phyloP scores from a whole-genome alignment of 257 asterid species.

The Solanum lycopersicoides region DNA sequence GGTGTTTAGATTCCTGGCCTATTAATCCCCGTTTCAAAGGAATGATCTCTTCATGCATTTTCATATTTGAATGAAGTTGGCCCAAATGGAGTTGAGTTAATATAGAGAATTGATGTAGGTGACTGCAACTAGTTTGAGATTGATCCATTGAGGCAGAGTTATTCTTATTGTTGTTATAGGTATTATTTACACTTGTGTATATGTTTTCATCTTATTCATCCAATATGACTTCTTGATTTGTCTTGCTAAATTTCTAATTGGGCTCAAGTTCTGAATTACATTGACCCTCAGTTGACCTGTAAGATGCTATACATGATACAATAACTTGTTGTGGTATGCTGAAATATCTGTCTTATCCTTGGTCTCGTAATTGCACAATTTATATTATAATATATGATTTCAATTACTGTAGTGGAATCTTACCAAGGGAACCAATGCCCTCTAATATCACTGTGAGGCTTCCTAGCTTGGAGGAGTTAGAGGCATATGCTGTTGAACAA shows the following conservation, averaged over 20 bases:
- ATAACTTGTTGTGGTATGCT: not conserved
- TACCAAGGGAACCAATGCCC: constrained; percentile 96
- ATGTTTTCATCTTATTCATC: not conserved
- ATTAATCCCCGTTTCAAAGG: not conserved
- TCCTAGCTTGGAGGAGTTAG: constrained; percentile 81
- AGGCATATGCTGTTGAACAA: constrained; percentile 74
- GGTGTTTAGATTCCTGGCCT: not conserved
- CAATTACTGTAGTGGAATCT: constrained; percentile 56
- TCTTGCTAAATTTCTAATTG: not conserved
- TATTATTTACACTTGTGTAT: not conserved
- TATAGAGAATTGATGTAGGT: not conserved
- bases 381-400: constrained; percentile 13
- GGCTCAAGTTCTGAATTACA: not conserved
- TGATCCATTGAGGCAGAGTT: not conserved
- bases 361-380: not conserved
- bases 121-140: not conserved
- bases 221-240: not conserved
- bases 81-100: not conserved
- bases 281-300: not conserved
- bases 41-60: not conserved
- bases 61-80: not conserved
- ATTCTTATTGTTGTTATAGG: not conserved
- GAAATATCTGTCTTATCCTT: not conserved
- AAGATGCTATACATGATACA: not conserved
- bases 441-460: constrained; percentile 72